phyloP scores from a whole-genome alignment of 768 basidiomycete species.

The Sporobolomyces phaffii region DNA sequence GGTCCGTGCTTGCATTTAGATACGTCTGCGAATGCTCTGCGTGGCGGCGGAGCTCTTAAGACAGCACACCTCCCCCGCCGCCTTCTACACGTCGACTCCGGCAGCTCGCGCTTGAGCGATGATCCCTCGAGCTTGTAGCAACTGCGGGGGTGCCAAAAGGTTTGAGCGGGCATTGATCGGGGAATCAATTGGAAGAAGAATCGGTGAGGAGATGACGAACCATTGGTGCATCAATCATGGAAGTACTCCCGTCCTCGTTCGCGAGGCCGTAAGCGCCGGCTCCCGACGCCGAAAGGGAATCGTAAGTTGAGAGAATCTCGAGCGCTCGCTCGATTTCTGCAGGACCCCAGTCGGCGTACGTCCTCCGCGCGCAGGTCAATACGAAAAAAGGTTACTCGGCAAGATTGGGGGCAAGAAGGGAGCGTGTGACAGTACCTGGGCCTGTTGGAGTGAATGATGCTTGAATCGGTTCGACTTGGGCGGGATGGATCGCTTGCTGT shows the following conservation, averaged over 20 bases:
- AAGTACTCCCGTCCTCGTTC: conserved; percentile 51
- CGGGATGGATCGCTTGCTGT: conserved; percentile 87
- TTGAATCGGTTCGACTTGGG: conserved; percentile 71
- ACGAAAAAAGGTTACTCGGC: too few species aligned
- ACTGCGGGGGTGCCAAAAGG: too few species aligned
- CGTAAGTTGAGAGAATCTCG: conserved; percentile 64
- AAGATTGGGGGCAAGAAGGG: too few species aligned
- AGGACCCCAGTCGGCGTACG: not conserved
- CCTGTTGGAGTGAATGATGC: conserved; percentile 68
- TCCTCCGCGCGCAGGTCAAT: not conserved
- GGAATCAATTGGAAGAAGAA: not conserved
- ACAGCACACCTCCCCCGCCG: too few species aligned
- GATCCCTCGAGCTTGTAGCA: conserved; percentile 7
- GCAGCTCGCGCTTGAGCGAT: conserved; percentile 13
- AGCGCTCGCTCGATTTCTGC: conserved; percentile 71
- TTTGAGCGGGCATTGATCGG: too few species aligned
- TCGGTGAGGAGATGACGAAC: too few species aligned
- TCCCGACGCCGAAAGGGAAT: conserved; percentile 47
- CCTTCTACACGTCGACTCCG: not conserved
- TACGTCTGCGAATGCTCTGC: too few species aligned
- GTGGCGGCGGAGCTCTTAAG: too few species aligned
- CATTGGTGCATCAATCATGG: conserved; percentile 91
- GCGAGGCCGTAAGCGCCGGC: conserved; percentile 63
- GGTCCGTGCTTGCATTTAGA: too few species aligned
- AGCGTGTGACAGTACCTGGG: conserved; percentile 52